These are phyloP conservation scores for Eutypa lata DNA, from an alignment of 2,329 filamentous ascomycete genomes.

Conservation along the genomic window DNA sequence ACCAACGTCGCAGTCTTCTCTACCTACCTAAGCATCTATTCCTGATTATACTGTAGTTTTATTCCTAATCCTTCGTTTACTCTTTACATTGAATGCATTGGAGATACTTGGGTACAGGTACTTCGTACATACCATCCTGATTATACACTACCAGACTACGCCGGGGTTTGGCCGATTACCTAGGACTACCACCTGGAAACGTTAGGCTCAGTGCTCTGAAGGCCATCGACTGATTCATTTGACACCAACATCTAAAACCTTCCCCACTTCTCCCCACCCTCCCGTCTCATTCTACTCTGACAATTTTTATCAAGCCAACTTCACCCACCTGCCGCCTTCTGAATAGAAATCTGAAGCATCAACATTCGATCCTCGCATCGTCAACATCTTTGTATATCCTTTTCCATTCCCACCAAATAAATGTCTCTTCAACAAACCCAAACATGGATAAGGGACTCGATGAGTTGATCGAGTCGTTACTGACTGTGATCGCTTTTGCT, in stretches of 20 bases:
- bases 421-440: conserved; percentile 17
- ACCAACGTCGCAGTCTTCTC: too few relatives aligned
- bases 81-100: too few relatives aligned
- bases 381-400: conserved; percentile 12
- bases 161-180: neutral
- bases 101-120: neutral
- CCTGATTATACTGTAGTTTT: too few relatives aligned
- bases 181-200: too few relatives aligned
- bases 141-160: neutral
- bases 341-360: conserved; percentile 15
- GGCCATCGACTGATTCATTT: neutral
- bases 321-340: too few relatives aligned
- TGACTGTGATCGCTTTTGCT: conserved; percentile 42
- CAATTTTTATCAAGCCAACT: too few relatives aligned
- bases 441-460: conserved; percentile 40
- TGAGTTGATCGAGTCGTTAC: conserved; percentile 41
- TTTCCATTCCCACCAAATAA: conserved; percentile 13
- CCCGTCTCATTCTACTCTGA: too few relatives aligned
- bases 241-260: neutral
- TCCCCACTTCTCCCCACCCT: neutral
- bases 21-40: too few relatives aligned
- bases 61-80: too few relatives aligned
- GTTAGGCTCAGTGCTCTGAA: too few relatives aligned
- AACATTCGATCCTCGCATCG: conserved; percentile 24
- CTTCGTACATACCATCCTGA: conserved; percentile 11